Conservation (phyloP, 306 rosid genomes). For the Canavalia ensiformis region DNA sequence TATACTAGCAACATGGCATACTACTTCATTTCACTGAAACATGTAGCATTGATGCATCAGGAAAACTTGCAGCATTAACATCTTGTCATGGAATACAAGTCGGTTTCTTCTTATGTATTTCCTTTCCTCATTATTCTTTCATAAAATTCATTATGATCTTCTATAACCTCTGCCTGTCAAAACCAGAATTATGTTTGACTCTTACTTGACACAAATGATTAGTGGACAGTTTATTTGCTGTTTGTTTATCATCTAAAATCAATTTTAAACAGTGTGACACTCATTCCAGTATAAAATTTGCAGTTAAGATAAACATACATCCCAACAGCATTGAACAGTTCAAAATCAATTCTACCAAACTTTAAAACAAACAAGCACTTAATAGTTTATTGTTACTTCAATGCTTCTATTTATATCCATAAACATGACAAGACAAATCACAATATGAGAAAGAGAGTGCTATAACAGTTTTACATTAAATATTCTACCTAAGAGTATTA, state of each 20-base stretch:
- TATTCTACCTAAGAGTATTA: conserved; percentile 3
- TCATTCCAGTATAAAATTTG: too few species aligned
- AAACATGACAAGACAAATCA: conserved; percentile 5
- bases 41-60: conserved; percentile 7
- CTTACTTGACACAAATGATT: conserved; percentile 7
- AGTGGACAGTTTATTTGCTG: not conserved
- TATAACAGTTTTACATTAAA: not conserved
- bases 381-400: not conserved
- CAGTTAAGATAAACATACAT: too few species aligned
- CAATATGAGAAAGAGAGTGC: conserved; percentile 1
- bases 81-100: conserved; percentile 27
- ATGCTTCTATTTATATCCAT: conserved; percentile 14
- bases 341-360: too few species aligned
- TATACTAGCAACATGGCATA: not conserved
- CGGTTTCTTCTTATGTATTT: not conserved
- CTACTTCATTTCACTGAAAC: conserved; percentile 15
- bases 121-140: not conserved
- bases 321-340: too few species aligned
- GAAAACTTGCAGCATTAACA: not conserved
- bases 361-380: too few species aligned
- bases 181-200: conserved; percentile 1
- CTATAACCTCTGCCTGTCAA: not conserved
- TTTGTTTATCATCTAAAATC: too few species aligned
- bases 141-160: conserved; percentile 5
- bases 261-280: too few species aligned